A percentile compares a stretch with the other conserved stretches of the same genome.
These are phyloP conservation scores for Hypoxylon sp. DNA, from an alignment of 2,329 filamentous ascomycete genomes.

Conservation along the genomic window DNA sequence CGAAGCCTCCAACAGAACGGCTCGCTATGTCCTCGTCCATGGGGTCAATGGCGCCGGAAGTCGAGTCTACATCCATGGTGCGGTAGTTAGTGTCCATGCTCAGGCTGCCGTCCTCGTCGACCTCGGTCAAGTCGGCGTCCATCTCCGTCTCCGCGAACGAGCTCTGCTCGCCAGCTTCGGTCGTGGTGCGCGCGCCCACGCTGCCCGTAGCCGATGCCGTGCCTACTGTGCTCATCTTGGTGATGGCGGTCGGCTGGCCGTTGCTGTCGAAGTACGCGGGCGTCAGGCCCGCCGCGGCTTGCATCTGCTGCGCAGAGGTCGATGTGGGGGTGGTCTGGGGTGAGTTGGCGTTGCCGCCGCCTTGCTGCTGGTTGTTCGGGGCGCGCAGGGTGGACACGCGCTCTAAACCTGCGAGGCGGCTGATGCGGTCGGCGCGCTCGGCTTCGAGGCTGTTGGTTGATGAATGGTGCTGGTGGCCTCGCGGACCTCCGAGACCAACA, in stretches of 20 bases:
- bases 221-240: conserved; percentile 89
- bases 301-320: conserved; percentile 54
- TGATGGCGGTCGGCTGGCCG: conserved; percentile 75
- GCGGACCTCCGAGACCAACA: conserved; percentile 62
- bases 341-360: conserved; percentile 54
- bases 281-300: conserved; percentile 58
- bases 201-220: conserved; percentile 89
- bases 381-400: conserved; percentile 82
- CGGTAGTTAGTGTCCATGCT: conserved; percentile 74
- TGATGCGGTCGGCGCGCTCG: conserved; percentile 94
- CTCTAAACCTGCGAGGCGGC: conserved; percentile 91
- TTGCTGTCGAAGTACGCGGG: conserved; percentile 86
- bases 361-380: conserved; percentile 51
- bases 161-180: conserved; percentile 67
- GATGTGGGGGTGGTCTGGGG: conserved; percentile 67
- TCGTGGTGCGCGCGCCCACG: conserved; percentile 69
- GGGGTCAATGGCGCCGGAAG: conserved; percentile 49
- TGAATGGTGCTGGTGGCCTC: conserved; percentile 69
- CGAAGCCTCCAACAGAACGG: conserved; percentile 64
- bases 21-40: conserved; percentile 58
- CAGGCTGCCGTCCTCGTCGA: conserved; percentile 74
- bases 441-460: conserved; percentile 85
- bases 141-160: conserved; percentile 59
- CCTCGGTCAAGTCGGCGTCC: conserved; percentile 66
- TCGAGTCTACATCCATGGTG: conserved; percentile 67